Evolutionary conservation across 2,329 filamentous ascomycete genomes (phyloP), one percentile per base, ranked within the genome.

Genomic region (Chaetothyriales sp.): DNA sequence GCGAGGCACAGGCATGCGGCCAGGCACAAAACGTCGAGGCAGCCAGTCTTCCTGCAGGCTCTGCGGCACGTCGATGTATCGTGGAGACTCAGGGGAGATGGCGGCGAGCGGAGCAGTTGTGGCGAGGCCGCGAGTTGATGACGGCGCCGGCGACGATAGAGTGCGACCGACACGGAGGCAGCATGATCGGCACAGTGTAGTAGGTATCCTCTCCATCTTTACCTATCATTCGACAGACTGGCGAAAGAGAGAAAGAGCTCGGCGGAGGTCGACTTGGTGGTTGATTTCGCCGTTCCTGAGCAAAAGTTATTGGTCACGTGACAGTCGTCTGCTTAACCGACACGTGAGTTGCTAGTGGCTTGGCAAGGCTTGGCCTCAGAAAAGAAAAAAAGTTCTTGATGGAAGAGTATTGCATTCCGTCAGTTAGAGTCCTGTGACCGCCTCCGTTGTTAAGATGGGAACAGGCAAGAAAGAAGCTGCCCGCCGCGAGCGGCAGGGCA

Each of bases 401-500:
- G 28, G 28, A 39, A 39, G 10, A 5, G 15, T 15, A 15, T 15
- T 12, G 32, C 10, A 39, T 15, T 15, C 10, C 15, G 5, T 15
- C 32, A 39, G 15, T 5, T 39, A 39, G 3, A 39, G 10, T 12
- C 32, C 12, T 2, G 32, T 15, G 32, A 15, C 32, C 32, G 15
- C 32, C 9, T 39, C 32, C 10, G n/a, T n/a, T 18, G 19, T 28
- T 15, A 49, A 43, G 12, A 95, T 95, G 88, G 88, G 88, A 70
- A 84, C 81, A 62, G 83, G 80, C 63, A 96, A 96, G 77, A 95
- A 95, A 70, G 90, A 96, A 71, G 81, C 80, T 57, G 78, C 73
- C 67, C 82, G 90, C 71, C 84, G 84, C 67, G 77, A 77, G 73
- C 84, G 88, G 67, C 81, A 95, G 77, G 87, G 86, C 60, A 90